Evolutionary conservation across 1,139 yeast genomes (phyloP).

Genomic region (Sugiyamaella castrensis): DNA sequence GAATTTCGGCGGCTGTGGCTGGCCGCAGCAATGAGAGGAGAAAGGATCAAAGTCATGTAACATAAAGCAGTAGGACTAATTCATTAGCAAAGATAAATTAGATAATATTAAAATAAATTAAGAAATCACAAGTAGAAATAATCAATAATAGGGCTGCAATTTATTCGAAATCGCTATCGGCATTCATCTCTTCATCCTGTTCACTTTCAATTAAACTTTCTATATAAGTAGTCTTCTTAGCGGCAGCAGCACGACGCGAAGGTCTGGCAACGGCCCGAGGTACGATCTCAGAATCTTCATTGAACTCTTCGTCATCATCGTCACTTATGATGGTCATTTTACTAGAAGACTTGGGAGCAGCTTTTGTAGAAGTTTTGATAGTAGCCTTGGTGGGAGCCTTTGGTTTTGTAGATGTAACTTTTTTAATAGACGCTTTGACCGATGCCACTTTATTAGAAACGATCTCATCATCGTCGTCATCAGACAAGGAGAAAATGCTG

Average conservation of each 20-base stretch:
- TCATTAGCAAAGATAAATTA: too few species aligned
- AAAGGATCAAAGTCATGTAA: too few species aligned
- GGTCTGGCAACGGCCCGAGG: conserved; percentile 10
- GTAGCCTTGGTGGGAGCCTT: conserved; percentile 10
- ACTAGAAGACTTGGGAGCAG: conserved; percentile 15
- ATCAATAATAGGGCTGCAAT: too few species aligned
- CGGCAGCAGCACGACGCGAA: conserved; percentile 10
- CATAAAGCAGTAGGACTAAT: too few species aligned
- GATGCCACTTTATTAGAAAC: not conserved
- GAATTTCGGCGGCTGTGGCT: too few species aligned
- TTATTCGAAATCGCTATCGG: too few species aligned
- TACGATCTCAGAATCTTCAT: conserved; percentile 17
- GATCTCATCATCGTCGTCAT: conserved; percentile 8
- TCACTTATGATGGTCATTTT: conserved; percentile 17
- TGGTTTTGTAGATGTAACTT: conserved; percentile 12
- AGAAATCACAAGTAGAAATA: too few species aligned
- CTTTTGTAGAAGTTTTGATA: conserved; percentile 9
- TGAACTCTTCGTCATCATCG: not conserved
- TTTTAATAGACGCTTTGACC: conserved; percentile 3
- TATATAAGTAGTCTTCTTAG: conserved; percentile 8
- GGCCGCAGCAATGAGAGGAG: too few species aligned
- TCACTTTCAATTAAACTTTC: conserved; percentile 3
- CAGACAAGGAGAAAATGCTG: conserved; percentile 9
- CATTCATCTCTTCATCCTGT: too few species aligned
- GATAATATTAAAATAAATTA: too few species aligned